Evolutionary conservation across 177 flowering plant genomes (phyloP), one percentile per base, ranked within the genome.

Genomic region (Vitis hybrid): DNA sequence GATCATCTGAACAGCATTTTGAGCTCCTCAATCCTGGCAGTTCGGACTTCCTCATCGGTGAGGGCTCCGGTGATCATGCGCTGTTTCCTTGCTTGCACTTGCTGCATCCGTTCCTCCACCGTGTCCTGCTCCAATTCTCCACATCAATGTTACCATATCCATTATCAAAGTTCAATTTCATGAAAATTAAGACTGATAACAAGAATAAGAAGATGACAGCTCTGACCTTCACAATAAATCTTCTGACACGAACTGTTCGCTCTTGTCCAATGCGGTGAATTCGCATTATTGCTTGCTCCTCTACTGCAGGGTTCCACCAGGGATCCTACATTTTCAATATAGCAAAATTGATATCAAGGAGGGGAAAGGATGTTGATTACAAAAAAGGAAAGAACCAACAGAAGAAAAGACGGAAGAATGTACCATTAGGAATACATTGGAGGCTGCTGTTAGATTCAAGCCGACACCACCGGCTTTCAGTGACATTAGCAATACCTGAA

Each of bases 271-370:
- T 88, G 11, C 92, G 87, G 69, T 91, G 97, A 67, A 91, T 88
- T 68, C 91, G 66, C 94, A 91, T 88, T 13, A 91, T 83, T 49
- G 94, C 97, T 76, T 88, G 94, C 77, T 91, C 97, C 76, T 91
- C 94, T 1, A 89, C 94, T 2, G 94, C 94, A 15, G 97, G 97
- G 75, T 91, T 91, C 97, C 97, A 91, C 94, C 97, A 91, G 35
- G 97, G 97, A 82, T 91, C 97, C 94, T 91, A 69, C 59, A 72
- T 48, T 50, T 27, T 49, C 9, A 56, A 58, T 14, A 8, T 40
- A 9, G 4, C 13, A 32, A 68, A 65, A n/a, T 68, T n/a, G 18
- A 1, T 59, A 32, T 21, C 62, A 52, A 59, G 18, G 18, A 16
- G 9, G 50, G 7, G 30, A 40, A 27, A 30, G 49, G 46, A 60